Percentiles rank a stretch among this genome's conserved stretches.
Conservation (phyloP, 192 early-diverging fungal genomes). For the Coemansia sp. region DNA sequence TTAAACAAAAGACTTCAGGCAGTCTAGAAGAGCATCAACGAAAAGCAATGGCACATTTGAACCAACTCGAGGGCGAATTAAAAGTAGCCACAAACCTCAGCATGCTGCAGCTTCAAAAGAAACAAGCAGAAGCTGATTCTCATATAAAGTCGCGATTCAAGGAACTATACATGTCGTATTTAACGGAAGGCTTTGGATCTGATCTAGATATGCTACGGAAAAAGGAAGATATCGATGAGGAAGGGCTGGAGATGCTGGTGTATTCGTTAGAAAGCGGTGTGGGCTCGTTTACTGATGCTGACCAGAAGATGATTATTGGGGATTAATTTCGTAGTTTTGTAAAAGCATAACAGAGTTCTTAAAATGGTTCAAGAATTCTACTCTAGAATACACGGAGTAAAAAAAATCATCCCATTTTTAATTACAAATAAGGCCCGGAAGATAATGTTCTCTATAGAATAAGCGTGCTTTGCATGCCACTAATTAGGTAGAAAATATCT, state of each 20-base stretch:
- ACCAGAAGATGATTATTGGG: constrained; percentile 35
- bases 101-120: constrained; percentile 21
- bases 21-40: constrained; percentile 16
- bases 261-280: constrained; percentile 38
- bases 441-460: too few species aligned
- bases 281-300: constrained; percentile 23
- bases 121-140: constrained; percentile 10
- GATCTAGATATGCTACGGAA: constrained; percentile 46
- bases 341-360: too few species aligned
- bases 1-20: constrained; percentile 9
- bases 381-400: too few species aligned
- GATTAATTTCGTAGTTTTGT: neutral
- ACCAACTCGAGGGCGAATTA: constrained; percentile 11
- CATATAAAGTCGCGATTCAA: constrained; percentile 28
- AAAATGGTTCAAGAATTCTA: too few species aligned
- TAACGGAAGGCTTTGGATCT: constrained; percentile 40
- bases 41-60: constrained; percentile 8
- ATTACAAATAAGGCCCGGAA: too few species aligned
- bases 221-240: constrained; percentile 32
- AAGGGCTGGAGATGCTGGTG: constrained; percentile 39
- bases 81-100: constrained; percentile 42
- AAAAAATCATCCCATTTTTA: too few species aligned
- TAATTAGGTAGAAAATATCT: too few species aligned
- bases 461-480: too few species aligned
- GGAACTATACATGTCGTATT: constrained; percentile 47